Conservation (phyloP, 2,329 filamentous ascomycete genomes). For the Sporothrix protearum region DNA sequence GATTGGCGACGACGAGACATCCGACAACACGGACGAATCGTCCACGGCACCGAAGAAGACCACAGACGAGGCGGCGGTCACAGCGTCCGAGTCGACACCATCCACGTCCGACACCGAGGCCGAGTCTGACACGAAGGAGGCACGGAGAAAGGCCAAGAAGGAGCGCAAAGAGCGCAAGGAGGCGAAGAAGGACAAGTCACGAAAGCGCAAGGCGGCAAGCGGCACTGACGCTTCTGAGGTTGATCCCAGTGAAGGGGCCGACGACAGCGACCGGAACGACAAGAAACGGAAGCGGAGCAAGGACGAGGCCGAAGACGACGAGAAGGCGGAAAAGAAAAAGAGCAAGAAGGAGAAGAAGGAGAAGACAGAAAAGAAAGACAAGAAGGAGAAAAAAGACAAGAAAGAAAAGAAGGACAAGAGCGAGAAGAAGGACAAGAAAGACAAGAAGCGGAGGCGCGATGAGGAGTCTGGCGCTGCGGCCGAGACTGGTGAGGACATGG, state of each 20-base stretch:
- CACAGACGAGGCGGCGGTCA: slow-evolving; percentile 4
- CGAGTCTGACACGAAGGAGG: not conserved
- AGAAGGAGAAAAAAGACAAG: slow-evolving; percentile 28
- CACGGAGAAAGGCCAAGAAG: slow-evolving; percentile 18
- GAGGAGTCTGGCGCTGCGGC: slow-evolving; percentile 34
- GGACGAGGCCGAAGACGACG: slow-evolving; percentile 38
- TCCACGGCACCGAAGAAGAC: slow-evolving; percentile 23
- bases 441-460: slow-evolving; percentile 32
- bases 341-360: slow-evolving; percentile 36
- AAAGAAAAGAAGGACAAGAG: slow-evolving; percentile 31
- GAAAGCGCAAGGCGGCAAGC: slow-evolving; percentile 47
- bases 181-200: slow-evolving; percentile 46
- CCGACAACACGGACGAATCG: slow-evolving; percentile 29
- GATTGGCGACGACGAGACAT: slow-evolving; percentile 55
- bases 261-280: slow-evolving; percentile 34
- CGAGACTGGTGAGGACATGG: slow-evolving; percentile 36
- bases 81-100: slow-evolving; percentile 14
- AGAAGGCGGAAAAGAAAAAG: slow-evolving; percentile 35
- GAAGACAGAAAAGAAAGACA: slow-evolving; percentile 33
- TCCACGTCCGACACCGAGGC: slow-evolving; percentile 3
- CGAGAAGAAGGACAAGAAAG: slow-evolving; percentile 37
- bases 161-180: slow-evolving; percentile 28
- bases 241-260: slow-evolving; percentile 35
- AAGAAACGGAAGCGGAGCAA: slow-evolving; percentile 38
- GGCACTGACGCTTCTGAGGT: slow-evolving; percentile 37